These are phyloP conservation scores for Venturia nashicola DNA, from an alignment of 2,329 filamentous ascomycete genomes.

Conservation along the genomic window DNA sequence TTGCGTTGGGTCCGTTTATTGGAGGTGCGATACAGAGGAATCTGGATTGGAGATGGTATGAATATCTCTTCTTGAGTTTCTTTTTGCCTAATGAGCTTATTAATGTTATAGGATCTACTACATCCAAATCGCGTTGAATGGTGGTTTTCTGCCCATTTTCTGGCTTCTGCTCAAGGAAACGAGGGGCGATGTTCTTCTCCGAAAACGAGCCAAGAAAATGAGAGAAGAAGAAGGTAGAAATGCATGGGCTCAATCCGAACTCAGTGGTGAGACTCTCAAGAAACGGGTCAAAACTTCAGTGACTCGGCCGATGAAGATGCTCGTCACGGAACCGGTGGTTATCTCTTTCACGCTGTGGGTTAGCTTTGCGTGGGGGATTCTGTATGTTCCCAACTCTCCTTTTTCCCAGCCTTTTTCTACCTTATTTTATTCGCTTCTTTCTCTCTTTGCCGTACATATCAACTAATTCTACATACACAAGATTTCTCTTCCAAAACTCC, in stretches of 20 bases:
- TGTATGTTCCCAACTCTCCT: conserved; percentile 12
- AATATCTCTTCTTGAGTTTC: not conserved
- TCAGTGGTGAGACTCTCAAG: not conserved
- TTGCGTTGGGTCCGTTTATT: conserved; percentile 23
- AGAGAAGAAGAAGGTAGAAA: not conserved
- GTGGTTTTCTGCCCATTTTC: conserved; percentile 28
- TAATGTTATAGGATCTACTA: conserved; percentile 2
- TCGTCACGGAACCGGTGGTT: conserved; percentile 38
- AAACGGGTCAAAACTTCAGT: conserved; percentile 12
- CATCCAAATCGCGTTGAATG: conserved; percentile 21
- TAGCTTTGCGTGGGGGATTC: conserved; percentile 32
- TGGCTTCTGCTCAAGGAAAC: conserved; percentile 32
- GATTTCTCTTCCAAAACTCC: conserved; percentile 37
- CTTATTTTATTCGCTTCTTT: no score
- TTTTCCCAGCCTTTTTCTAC: not conserved
- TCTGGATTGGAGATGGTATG: conserved; percentile 20
- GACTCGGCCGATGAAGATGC: conserved; percentile 26
- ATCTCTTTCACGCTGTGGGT: conserved; percentile 37
- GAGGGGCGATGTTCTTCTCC: conserved; percentile 9
- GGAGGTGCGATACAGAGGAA: conserved; percentile 22
- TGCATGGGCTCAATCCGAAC: not conserved
- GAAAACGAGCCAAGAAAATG: conserved; percentile 16
- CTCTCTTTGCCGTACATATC: no score
- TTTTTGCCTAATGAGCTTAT: not conserved
- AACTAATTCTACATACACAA: not conserved